Base-by-base conservation (phyloP, 495 filamentous ascomycete species). In the Aspergillus panamensis region DNA sequence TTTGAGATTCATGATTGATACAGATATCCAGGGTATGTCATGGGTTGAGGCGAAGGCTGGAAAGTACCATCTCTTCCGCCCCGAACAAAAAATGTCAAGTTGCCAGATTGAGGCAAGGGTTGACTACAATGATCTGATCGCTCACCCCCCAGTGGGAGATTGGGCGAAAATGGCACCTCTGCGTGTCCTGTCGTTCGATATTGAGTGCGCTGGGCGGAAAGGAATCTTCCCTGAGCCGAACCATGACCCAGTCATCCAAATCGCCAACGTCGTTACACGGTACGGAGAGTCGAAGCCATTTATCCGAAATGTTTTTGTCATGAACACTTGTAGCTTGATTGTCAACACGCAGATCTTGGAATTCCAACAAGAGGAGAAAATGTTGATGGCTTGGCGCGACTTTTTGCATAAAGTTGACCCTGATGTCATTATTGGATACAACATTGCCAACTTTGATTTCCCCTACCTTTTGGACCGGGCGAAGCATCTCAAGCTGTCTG, bases 91-190 rank as follows among this genome's bases (percentile, higher is more conserved):
- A 51, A 84, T 92, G 29, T 97, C 93, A 14, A 96, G 88, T 62
- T 97, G 94, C 64, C 94, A 99, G 69, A 92, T 99, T 57, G 94
- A 99, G 69, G 94, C 95, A 21, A 74, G 82, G 37, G 80, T 94
- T 17, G 85, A 88, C 72, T 97, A 92, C 63, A 75, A 73, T 55
- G 85, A 97, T 65, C 74, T 99, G 37, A 87, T 96, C 57, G 85
- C 94, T 7, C 93, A 97, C 68, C 80, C 88, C 21, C 84, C 90
- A n/a, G 87, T 89, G 56, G 94, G 92, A 4, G 94, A 97, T 68
- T 99, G 94, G 90, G 90, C 90, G 9, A 99, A 96, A 74, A 97
- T 99, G 90, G 95, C 94, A 0, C 94, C 94, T 1, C 77, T 99
- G 17, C 85, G 94, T 37, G 85, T 96, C 51, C 72, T 99, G 13